Percentiles rank a stretch among this genome's conserved stretches.
phyloP scores from a whole-genome alignment of 179 eudicot species.

The Nepenthes alata region DNA sequence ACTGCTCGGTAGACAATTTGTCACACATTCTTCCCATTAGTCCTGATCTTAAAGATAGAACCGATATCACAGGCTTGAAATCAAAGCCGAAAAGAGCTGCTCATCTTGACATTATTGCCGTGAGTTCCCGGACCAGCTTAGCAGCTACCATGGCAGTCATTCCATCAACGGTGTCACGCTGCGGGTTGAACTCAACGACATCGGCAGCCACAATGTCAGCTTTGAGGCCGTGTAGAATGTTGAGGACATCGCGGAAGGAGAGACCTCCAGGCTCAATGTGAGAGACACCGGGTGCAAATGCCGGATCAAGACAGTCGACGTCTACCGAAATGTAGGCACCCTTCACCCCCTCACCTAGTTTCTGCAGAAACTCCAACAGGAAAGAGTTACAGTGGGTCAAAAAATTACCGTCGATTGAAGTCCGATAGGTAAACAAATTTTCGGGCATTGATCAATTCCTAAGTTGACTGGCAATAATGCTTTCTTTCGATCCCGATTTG shows the following conservation, averaged over 20 bases:
- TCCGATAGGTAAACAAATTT: no score
- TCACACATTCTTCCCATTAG: no score
- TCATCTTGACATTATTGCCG: constrained; percentile 83
- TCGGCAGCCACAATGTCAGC: constrained; percentile 86
- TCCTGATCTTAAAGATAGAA: no score
- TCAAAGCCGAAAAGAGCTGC: neutral
- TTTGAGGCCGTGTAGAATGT: constrained; percentile 85
- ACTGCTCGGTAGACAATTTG: no score
- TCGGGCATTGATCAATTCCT: no score
- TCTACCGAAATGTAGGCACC: constrained; percentile 93
- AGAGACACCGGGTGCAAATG: constrained; percentile 95
- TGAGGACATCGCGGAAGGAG: constrained; percentile 83
- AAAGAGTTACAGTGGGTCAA: no score
- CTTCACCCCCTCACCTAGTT: constrained; percentile 92
- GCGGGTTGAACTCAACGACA: constrained; percentile 95
- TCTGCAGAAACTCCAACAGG: constrained; percentile 26
- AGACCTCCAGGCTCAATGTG: constrained; percentile 96
- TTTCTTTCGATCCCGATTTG: no score
- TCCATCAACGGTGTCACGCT: constrained; percentile 93
- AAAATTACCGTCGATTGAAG: no score
- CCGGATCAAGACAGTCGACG: constrained; percentile 88
- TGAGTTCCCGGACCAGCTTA: constrained; percentile 73
- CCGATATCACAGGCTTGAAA: neutral
- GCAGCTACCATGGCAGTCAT: constrained; percentile 99
- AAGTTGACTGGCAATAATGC: no score